Evolutionary conservation across 164 flowering plant genomes (phyloP), one percentile per base, ranked within the genome.

Genomic region (Vitis vinifera): DNA sequence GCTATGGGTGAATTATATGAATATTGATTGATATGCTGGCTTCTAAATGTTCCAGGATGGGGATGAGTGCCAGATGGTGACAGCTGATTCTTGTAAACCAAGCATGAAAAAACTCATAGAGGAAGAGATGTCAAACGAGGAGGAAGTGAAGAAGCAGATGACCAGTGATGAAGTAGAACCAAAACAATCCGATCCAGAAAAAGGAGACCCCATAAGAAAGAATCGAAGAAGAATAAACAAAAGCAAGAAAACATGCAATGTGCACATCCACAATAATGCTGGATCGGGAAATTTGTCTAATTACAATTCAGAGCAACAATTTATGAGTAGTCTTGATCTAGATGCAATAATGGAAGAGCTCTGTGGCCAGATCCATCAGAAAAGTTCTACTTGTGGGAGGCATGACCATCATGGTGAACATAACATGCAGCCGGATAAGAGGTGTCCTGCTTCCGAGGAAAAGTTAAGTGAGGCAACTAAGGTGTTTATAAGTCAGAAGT

Each of bases 61-160:
- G 66, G 79, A 77, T 52, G 80, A 79, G 67, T 78, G 68, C 60
- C 73, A 48, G 53, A 61, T n/a, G 16, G 66, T 53, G 49, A 65
- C 58, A 51, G 50, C 73, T 68, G 83, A 70, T 59, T 49, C 53
- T 66, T 63, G 62, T 55, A 86, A 81, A 73, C 86, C 88, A 69
- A 92, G 96, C 71, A 87, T 91, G 61, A 92, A 92, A 80, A 82
- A 80, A 69, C 92, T 92, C 49, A 89, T 91, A 70, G 94, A 91
- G 73, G 90, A 88, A 78, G 96, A 92, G 71, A 84, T 92, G 90
- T 73, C 78, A 49, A 69, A 61, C 55, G 87, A 86, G 67, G 76
- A 75, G 68, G 75, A 71, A 47, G 48, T 75, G 48, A 77, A 69
- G 74, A 78, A 81, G 64, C 78, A 77, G 77, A 50, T n/a, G 16